Evolutionary conservation across 176 grass and related monocot genomes (phyloP).

Genomic region (Cenchrus fungigraminus): DNA sequence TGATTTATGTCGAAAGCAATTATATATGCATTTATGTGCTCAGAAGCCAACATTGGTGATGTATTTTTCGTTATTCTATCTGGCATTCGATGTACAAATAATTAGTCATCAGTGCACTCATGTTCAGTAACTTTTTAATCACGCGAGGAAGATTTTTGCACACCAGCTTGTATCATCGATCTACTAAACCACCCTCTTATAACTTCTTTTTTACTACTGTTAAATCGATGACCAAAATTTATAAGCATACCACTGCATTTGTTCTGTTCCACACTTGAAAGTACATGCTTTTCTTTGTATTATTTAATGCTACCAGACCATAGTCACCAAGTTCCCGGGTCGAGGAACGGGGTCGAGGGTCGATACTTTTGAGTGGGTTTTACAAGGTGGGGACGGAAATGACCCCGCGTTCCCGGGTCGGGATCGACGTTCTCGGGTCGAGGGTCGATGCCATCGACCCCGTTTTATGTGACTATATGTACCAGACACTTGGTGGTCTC

Average conservation of each 20-base stretch:
- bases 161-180: not conserved
- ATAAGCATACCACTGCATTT: slow-evolving; percentile 15
- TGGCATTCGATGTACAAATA: slow-evolving; percentile 28
- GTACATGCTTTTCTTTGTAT: slow-evolving; percentile 27
- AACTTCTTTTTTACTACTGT: not conserved
- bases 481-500: not conserved
- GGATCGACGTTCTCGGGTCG: too few relatives aligned
- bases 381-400: too few relatives aligned
- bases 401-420: too few relatives aligned
- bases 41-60: not conserved
- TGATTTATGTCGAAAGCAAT: not conserved
- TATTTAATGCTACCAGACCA: not conserved
- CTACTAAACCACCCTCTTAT: slow-evolving; percentile 9
- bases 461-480: too few relatives aligned
- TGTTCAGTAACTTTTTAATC: not conserved
- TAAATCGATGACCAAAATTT: slow-evolving; percentile 13
- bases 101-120: slow-evolving; percentile 4
- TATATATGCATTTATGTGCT: slow-evolving; percentile 24
- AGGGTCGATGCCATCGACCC: too few relatives aligned
- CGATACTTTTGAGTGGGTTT: too few relatives aligned
- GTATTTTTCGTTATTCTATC: slow-evolving; percentile 7
- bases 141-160: not conserved
- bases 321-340: too few relatives aligned
- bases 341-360: too few relatives aligned
- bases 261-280: not conserved